Evolutionary conservation across 441 rosid genomes (phyloP).

Genomic region (Raphanus hybrid): DNA sequence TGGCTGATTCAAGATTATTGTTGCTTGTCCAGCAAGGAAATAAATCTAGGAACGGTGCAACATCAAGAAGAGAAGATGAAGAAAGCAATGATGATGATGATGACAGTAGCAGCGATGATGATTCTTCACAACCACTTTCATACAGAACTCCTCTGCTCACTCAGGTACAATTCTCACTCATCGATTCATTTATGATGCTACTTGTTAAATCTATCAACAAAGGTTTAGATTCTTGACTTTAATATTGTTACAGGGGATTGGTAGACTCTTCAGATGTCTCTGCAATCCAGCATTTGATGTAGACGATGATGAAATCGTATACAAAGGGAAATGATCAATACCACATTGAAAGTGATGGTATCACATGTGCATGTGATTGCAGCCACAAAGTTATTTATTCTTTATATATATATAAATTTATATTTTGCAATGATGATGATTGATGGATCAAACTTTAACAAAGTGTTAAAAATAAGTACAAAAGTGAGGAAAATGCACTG

Average conservation of each 20-base stretch:
- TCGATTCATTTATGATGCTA: neutral
- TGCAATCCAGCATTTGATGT: slow-evolving; percentile 94
- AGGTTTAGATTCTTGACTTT: slow-evolving; percentile 5
- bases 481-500: neutral
- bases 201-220: neutral
- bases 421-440: slow-evolving; percentile 40
- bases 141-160: slow-evolving; percentile 86
- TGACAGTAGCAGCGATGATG: slow-evolving; percentile 80
- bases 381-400: slow-evolving; percentile 27
- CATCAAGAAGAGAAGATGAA: slow-evolving; percentile 64
- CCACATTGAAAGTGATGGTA: slow-evolving; percentile 24
- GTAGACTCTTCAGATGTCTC: slow-evolving; percentile 94
- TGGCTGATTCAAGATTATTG: slow-evolving; percentile 15
- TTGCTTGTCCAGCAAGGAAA: slow-evolving; percentile 56
- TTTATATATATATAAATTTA: slow-evolving; percentile 33
- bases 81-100: slow-evolving; percentile 65
- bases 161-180: slow-evolving; percentile 52
- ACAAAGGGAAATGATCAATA: slow-evolving; percentile 69
- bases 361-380: slow-evolving; percentile 35
- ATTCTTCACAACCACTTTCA: slow-evolving; percentile 63
- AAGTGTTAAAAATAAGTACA: slow-evolving; percentile 22
- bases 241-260: slow-evolving; percentile 67
- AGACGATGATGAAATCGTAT: slow-evolving; percentile 90
- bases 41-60: slow-evolving; percentile 50
- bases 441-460: slow-evolving; percentile 34